A percentile compares a stretch with the other conserved stretches of the same genome.
Evolutionary conservation across 2,329 filamentous ascomycete genomes (phyloP).

Genomic region (Paecilomyces dactylethromorphus): DNA sequence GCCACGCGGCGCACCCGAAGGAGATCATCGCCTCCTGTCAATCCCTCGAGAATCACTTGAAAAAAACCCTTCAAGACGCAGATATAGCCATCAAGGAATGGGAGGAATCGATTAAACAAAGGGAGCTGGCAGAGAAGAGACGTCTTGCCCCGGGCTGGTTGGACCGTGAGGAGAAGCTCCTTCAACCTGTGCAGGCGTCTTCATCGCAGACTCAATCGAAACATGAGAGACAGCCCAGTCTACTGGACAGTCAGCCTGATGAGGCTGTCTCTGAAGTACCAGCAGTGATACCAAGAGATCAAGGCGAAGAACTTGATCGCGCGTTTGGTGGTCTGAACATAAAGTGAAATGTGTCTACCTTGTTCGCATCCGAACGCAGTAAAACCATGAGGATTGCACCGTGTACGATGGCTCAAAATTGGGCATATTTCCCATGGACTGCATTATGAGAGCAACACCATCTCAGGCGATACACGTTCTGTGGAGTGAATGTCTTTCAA

Average conservation of each 20-base stretch:
- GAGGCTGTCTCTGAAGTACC: conserved; percentile 27
- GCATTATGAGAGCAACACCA: background rate
- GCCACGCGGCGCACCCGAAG: conserved; percentile 77
- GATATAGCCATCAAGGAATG: conserved; percentile 60
- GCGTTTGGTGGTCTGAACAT: conserved; percentile 46
- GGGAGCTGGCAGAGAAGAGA: conserved; percentile 58
- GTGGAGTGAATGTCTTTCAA: background rate
- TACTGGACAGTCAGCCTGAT: conserved; percentile 34
- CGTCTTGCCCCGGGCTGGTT: conserved; percentile 59
- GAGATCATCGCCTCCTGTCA: conserved; percentile 78
- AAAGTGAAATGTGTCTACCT: conserved; percentile 23
- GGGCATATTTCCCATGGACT: background rate
- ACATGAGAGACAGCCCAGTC: conserved; percentile 14
- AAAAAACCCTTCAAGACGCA: conserved; percentile 61
- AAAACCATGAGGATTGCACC: background rate
- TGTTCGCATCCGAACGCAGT: background rate
- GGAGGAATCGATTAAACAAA: conserved; percentile 55
- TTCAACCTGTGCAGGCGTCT: conserved; percentile 42
- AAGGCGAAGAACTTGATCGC: conserved; percentile 48
- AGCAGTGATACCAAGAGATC: conserved; percentile 35
- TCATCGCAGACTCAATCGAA: background rate
- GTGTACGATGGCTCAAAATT: background rate
- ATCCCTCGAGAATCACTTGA: conserved; percentile 69
- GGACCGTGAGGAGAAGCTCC: conserved; percentile 54
- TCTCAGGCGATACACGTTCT: background rate